Conservation (phyloP, 768 basidiomycete species). For the Udeniomyces megalosporus region DNA sequence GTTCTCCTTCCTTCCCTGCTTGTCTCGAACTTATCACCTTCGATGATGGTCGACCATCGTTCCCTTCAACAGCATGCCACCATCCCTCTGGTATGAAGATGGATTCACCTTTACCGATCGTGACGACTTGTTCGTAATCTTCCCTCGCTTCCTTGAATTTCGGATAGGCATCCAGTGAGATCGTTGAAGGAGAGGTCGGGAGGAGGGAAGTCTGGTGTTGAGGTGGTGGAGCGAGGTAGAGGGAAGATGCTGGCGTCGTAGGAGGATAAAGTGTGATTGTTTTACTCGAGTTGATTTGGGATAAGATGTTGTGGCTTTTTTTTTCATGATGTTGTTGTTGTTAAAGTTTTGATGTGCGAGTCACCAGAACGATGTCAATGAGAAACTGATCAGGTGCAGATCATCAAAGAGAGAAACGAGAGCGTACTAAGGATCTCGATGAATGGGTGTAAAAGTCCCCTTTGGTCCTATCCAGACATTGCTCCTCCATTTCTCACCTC, state of each 20-base stretch:
- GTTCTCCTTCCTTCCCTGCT: too few relatives aligned
- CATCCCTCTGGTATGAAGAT: conserved; percentile 4
- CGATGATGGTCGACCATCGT: not conserved
- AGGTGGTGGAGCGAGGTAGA: conserved; percentile 11
- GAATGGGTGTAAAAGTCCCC: conserved; percentile 13
- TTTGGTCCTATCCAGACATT: conserved; percentile 11
- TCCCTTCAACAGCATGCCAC: conserved; percentile 13
- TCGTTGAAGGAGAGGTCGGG: not conserved
- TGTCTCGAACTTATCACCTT: too few relatives aligned
- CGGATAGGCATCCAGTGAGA: not conserved
- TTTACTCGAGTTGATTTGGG: not conserved
- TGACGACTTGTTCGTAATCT: not conserved
- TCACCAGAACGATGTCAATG: too few relatives aligned
- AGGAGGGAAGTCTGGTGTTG: conserved; percentile 12
- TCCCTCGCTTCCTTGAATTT: not conserved
- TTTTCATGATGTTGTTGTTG: too few relatives aligned
- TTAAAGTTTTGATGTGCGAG: too few relatives aligned
- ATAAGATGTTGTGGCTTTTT: not conserved
- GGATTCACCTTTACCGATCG: not conserved
- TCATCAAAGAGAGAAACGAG: not conserved
- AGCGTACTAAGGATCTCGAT: conserved; percentile 6
- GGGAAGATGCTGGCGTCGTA: not conserved
- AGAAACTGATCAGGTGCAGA: too few relatives aligned
- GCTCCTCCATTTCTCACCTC: conserved; percentile 2
- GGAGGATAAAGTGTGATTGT: conserved; percentile 10